A percentile compares a stretch with the other conserved stretches of the same genome.
Conservation (phyloP, 768 basidiomycete species). For the Boletus tylopilopsis region DNA sequence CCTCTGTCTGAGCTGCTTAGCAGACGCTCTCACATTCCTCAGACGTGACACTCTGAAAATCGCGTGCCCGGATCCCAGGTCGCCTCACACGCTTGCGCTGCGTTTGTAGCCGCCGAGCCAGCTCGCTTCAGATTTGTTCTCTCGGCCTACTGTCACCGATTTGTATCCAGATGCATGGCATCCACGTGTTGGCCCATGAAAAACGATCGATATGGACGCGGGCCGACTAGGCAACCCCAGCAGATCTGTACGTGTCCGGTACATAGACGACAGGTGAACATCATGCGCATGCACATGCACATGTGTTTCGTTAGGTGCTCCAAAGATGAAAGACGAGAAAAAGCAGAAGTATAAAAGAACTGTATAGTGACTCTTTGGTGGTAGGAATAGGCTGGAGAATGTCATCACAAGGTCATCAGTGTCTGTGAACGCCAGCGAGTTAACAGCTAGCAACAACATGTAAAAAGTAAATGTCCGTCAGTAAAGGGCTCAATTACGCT, state of each 20-base stretch:
- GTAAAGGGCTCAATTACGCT: slow-evolving; percentile 17
- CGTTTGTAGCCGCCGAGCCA: too few relatives aligned
- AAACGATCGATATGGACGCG: too few relatives aligned
- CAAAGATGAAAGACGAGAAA: slow-evolving; percentile 3
- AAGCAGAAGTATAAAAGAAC: slow-evolving; percentile 4
- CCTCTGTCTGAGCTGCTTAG: too few relatives aligned
- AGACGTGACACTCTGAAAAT: too few relatives aligned
- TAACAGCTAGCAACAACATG: slow-evolving; percentile 22
- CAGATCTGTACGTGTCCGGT: slow-evolving; percentile 26
- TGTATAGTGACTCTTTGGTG: slow-evolving; percentile 13
- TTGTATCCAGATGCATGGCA: too few relatives aligned
- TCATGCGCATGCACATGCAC: slow-evolving; percentile 27
- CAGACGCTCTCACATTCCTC: too few relatives aligned
- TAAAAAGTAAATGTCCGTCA: slow-evolving; percentile 14
- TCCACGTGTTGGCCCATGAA: too few relatives aligned
- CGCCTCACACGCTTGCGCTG: too few relatives aligned
- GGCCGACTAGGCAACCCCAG: slow-evolving; percentile 21
- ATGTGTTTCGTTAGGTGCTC: slow-evolving; percentile 26
- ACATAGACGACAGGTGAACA: slow-evolving; percentile 18
- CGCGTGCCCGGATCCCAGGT: too few relatives aligned
- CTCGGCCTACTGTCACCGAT: too few relatives aligned
- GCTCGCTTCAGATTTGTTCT: too few relatives aligned
- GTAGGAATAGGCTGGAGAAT: slow-evolving; percentile 20
- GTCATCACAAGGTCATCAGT: slow-evolving; percentile 28
- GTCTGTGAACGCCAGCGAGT: slow-evolving; percentile 16